Evolutionary conservation across 1,284 basidiomycete genomes (phyloP), one percentile per base, ranked within the genome.

Genomic region (Microbotryum violaceum): DNA sequence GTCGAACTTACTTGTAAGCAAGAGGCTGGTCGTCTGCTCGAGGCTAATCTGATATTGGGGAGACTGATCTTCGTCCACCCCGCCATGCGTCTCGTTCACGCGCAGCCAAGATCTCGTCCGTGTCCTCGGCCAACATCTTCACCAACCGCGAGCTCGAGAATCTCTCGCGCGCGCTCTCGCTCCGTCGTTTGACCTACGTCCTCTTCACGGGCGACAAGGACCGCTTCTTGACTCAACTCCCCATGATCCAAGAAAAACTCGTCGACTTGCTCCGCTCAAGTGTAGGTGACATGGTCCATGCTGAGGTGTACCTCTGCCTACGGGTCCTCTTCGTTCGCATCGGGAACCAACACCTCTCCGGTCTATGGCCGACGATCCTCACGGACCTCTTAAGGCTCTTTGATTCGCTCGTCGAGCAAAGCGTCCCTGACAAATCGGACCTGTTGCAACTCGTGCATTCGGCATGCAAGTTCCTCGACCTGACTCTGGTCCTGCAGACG

Each of bases 291-390:
- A 80, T 89, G 50, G 89, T 97, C 0, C 90, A 94, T 72, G 88
- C 88, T 67, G 94, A 98, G 75, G 89, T 91, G 53, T 98, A 93
- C 74, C 82, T 98, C 6, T 97, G 92, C 73, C 83, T 98, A 57
- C 82, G 96, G 10, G 88, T 97, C 2, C 77, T 98, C 33, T 81
- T 98, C 61, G 93, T 90, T 72, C 85, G 96, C n/a, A 82, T 97
- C 61, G 88, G 87, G 10, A 83, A 89, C 6, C 88, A 94, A 71
- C 96, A 97, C 74, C 74, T 99, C 70, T 85, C 89, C 18, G 91
- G 90, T 69, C 91, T 98, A 76, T 98, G 96, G 96, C 94, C 96
- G 1, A 89, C 97, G 37, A 82, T 99, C 57, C 76, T 97, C 67
- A 89, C 92, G 2, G 94, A 98, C 77, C 77, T 97, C 70, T 90